Base-by-base conservation (phyloP, 2,329 filamentous ascomycete species). In the Parastagonospora avenae region DNA sequence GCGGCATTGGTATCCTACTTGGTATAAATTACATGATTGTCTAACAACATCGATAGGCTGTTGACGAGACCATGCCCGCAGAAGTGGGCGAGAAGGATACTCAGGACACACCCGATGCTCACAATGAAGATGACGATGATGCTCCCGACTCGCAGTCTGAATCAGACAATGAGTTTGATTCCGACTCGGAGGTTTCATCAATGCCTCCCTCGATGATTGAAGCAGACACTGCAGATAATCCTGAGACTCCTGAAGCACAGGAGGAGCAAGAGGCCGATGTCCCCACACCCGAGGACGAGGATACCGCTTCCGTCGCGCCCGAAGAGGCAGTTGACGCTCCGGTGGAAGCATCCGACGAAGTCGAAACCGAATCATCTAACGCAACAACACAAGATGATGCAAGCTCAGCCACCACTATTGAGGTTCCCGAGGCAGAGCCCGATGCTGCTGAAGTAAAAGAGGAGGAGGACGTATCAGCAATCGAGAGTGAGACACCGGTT, bases 121-220 rank as follows among this genome's bases (percentile, higher is more conserved):
- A 32, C 30, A 8, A 12, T n/a, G 8, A 38, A 7, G 36, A 38
- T 12, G 45, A 42, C 15, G 45, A 42, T 35, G 38, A 37, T 33
- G 11, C 8, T 36, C 14, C 24, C 4, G 35, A 31, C 12, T 39
- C 30, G 8, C 30, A 27, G 4, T 19, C 29, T 11, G 42, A 51
- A 6, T 46, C 54, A 37, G 50, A 51, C 9, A 41, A 48, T 5
- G 44, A 50, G 16, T 39, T 49, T 46, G 48, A 43, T 31, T 58
- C 55, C 33, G 40, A n/a, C 8, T 55, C 55, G 29, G 55, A 55
- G 15, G 40, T 50, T n/a, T 52, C 55, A 3, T 27, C 41, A 27
- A 7, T 39, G 12, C 16, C 35, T 10, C 38, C 38, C 8, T 8
- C 38, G 10, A n/a, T 11, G 11, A 9, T 35, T 29, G 38, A 29